Conservation (phyloP, 225 moss, liverwort and hornwort genomes). For the Ulota crispa region DNA sequence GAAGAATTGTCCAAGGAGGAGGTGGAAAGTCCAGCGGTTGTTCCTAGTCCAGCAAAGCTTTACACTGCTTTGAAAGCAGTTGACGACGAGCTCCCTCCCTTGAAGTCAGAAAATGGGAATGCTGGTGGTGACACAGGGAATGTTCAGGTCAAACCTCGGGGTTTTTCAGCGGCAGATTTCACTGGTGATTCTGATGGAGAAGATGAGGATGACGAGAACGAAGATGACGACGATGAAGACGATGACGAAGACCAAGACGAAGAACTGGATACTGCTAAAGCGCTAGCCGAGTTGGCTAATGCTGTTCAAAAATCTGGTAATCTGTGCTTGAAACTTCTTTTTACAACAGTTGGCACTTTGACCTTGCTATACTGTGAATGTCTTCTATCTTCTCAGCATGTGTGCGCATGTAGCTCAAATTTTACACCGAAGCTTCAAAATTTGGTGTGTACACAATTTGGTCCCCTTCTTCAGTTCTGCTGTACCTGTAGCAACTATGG, state of each 20-base stretch:
- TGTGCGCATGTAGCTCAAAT: not conserved
- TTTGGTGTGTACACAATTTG: not conserved
- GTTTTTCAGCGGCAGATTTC: slow-evolving; percentile 36
- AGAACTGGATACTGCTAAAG: slow-evolving; percentile 58
- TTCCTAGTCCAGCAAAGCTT: slow-evolving; percentile 47
- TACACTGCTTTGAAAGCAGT: slow-evolving; percentile 40
- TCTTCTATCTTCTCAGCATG: not conserved
- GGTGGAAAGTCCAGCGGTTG: slow-evolving; percentile 28
- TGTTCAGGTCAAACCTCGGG: slow-evolving; percentile 36
- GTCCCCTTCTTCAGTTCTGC: not conserved
- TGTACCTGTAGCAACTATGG: not conserved
- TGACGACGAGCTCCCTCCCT: slow-evolving; percentile 31
- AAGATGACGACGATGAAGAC: slow-evolving; percentile 64
- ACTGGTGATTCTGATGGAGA: slow-evolving; percentile 51
- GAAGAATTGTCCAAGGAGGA: slow-evolving; percentile 37
- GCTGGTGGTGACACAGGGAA: slow-evolving; percentile 21
- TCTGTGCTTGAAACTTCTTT: not conserved
- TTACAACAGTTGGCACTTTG: not conserved
- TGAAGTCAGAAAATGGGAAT: slow-evolving; percentile 36
- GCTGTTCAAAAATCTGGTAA: slow-evolving; percentile 59
- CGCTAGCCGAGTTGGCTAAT: slow-evolving; percentile 50
- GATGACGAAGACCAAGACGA: slow-evolving; percentile 57
- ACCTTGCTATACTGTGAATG: not conserved
- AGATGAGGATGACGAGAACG: slow-evolving; percentile 54
- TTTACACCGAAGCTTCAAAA: not conserved